Conservation (phyloP, 176 grass and related monocot species). For the Otatea glauca region DNA sequence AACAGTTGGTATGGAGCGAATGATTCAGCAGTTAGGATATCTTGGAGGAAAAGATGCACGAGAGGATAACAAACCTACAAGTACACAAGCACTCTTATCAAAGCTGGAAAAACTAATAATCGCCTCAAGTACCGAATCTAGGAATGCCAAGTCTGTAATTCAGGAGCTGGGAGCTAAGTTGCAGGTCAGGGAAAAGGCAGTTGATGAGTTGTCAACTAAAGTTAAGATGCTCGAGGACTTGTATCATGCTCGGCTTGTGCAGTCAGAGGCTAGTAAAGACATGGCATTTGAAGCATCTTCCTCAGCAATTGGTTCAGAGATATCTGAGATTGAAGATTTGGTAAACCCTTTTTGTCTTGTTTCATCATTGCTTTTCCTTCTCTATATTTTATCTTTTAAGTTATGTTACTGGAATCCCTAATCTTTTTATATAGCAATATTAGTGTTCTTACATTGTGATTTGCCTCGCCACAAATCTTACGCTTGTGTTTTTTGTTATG, state of each 20-base stretch:
- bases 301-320: slow-evolving; percentile 66
- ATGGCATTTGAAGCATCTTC: slow-evolving; percentile 79
- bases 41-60: slow-evolving; percentile 68
- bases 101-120: slow-evolving; percentile 86
- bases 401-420: neutral
- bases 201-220: slow-evolving; percentile 72
- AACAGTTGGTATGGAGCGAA: slow-evolving; percentile 74
- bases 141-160: slow-evolving; percentile 75
- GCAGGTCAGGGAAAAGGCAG: slow-evolving; percentile 67
- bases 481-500: neutral
- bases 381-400: slow-evolving; percentile 15
- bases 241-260: slow-evolving; percentile 58
- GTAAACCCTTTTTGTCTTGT: slow-evolving; percentile 55
- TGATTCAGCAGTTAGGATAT: slow-evolving; percentile 71
- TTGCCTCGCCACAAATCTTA: slow-evolving; percentile 21
- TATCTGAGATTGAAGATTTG: slow-evolving; percentile 86
- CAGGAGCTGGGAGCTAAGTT: slow-evolving; percentile 85
- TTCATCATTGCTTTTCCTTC: slow-evolving; percentile 28
- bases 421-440: slow-evolving; percentile 18
- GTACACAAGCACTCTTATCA: slow-evolving; percentile 59
- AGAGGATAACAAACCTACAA: slow-evolving; percentile 70
- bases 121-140: slow-evolving; percentile 58
- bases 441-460: slow-evolving; percentile 37
- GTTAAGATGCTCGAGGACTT: slow-evolving; percentile 78
- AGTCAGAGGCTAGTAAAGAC: slow-evolving; percentile 70